phyloP scores from a whole-genome alignment of 257 asterid species.

The Nyctanthes arbortristis region DNA sequence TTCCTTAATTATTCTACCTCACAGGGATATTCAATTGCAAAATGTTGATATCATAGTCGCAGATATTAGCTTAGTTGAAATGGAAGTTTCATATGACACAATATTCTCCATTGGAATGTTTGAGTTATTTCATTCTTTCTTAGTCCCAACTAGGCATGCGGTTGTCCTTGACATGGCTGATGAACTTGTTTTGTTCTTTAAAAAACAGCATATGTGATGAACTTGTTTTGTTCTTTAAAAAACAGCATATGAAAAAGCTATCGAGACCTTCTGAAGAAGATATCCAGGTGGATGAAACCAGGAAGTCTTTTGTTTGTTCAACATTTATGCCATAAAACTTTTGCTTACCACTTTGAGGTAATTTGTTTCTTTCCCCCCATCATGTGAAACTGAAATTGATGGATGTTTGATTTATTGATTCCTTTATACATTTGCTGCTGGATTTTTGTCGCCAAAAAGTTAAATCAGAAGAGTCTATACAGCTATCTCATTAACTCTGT shows the following conservation, averaged over 20 bases:
- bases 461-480: not conserved
- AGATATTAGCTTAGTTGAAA: constrained; percentile 68
- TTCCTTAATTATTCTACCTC: constrained; percentile 12
- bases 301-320: constrained; percentile 78
- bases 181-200: too few species aligned
- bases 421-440: not conserved
- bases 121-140: constrained; percentile 54
- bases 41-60: constrained; percentile 82
- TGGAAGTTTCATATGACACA: constrained; percentile 86
- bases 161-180: not conserved
- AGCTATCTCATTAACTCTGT: not conserved
- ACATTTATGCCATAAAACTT: constrained; percentile 83
- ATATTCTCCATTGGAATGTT: constrained; percentile 91
- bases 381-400: not conserved
- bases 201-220: too few species aligned
- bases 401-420: not conserved
- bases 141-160: not conserved
- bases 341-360: constrained; percentile 97
- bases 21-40: constrained; percentile 62
- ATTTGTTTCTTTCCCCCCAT: not conserved
- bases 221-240: constrained; percentile 17
- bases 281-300: constrained; percentile 82
- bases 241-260: constrained; percentile 95
- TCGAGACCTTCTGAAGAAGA: constrained; percentile 73
- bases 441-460: not conserved